Conservation (phyloP, 2,329 filamentous ascomycete genomes). For the Curvularia hawaiiensis region DNA sequence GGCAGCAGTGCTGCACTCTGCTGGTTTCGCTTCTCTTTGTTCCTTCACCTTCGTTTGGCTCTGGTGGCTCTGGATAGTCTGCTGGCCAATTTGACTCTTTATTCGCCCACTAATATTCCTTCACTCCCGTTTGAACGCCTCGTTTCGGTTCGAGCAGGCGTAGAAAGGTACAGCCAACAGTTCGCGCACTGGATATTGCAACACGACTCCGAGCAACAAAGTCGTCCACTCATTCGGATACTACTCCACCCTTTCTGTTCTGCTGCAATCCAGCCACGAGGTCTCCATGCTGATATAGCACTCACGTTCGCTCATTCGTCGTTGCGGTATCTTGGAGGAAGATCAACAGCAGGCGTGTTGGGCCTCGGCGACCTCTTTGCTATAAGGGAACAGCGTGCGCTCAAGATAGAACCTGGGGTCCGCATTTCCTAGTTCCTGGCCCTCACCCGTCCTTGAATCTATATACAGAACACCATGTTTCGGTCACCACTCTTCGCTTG, state of each 20-base stretch:
- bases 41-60: slow-evolving; percentile 41
- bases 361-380: slow-evolving; percentile 25
- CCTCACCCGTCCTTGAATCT: slow-evolving; percentile 10
- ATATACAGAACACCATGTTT: slow-evolving; percentile 35
- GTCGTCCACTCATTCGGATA: slow-evolving; percentile 42
- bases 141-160: slow-evolving; percentile 20
- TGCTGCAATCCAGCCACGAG: slow-evolving; percentile 23
- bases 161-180: slow-evolving; percentile 28
- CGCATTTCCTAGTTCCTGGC: slow-evolving; percentile 19
- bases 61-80: slow-evolving; percentile 29
- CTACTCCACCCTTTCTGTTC: slow-evolving; percentile 20
- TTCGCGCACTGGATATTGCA: slow-evolving; percentile 34
- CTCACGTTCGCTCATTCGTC: slow-evolving; percentile 32
- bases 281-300: slow-evolving; percentile 34
- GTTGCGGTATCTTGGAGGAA: slow-evolving; percentile 22
- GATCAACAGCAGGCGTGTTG: slow-evolving; percentile 29
- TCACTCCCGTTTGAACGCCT: not conserved
- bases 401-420: slow-evolving; percentile 20
- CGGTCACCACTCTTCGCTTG: slow-evolving; percentile 39
- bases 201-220: slow-evolving; percentile 34
- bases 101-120: slow-evolving; percentile 6
- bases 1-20: slow-evolving; percentile 45
- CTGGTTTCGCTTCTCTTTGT: slow-evolving; percentile 43
- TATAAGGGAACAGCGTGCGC: slow-evolving; percentile 35
- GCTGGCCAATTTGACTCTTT: slow-evolving; percentile 5